Base-by-base conservation (phyloP, 768 basidiomycete species). In the Russula abietina region DNA sequence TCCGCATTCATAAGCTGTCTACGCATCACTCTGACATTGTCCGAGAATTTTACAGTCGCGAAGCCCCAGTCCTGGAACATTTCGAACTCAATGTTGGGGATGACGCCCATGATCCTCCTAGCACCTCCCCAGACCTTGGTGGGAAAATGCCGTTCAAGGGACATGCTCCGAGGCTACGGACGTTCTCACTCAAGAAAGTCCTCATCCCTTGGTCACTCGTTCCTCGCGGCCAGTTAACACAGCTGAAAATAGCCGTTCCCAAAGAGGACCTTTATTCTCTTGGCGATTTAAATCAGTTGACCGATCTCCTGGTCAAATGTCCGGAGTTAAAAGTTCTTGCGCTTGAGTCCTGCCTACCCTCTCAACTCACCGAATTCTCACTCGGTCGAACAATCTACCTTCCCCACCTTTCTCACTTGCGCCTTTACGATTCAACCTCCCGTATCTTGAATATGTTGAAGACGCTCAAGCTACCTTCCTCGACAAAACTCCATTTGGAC, bases 11-110 rank as follows among this genome's bases (percentile, higher is more conserved):
- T 16, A 1, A n/a, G n/a, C n/a, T 54, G 43, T 26, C n/a, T 22
- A 9, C 10, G n/a, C 2, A 0, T 19, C 28, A 54, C 16, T 2
- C 24, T 16, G 4, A 19, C n/a, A 6, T 1, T 17, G 4, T 54
- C 17, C 51, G 19, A 36, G 46, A 54, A 10, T 22, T 63, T 14
- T 49, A 26, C 14, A 16, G 6, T 5, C 17, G 11, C 16, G 57
- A 54, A 43, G 62, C 52, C 10, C 57, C 57, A 10, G 24, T 11
- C 3, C 22, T 63, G 57, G 62, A 59, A 19, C 57, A 59, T 41
- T 55, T 63, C 30, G 62, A 63, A 49, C 52, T 63, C 36, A 17
- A n/a, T n/a, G n/a, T n/a, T n/a, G n/a, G 2, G 1, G 1, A 46
- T 16, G 4, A n/a, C 9, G 10, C 1, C 2, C 8, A 12, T n/a